These are phyloP conservation scores for Solanum tarijense DNA, from an alignment of 257 asterid genomes.

Conservation along the genomic window DNA sequence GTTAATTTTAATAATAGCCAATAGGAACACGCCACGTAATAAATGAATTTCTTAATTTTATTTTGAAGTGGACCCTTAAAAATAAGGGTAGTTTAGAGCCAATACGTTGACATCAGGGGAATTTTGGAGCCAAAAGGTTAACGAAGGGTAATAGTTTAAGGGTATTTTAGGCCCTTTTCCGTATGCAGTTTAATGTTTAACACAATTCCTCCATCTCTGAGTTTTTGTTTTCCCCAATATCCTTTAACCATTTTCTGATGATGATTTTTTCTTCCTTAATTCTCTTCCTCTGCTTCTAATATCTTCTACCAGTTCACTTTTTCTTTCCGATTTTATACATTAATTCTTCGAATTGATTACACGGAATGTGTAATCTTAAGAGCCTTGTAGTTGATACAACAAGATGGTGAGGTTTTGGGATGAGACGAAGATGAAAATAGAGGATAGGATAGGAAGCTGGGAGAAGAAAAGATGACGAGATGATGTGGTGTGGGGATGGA, in stretches of 20 bases:
- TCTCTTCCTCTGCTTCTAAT: not conserved
- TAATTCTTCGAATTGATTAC: not conserved
- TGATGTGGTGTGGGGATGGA: not conserved
- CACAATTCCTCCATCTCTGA: not conserved
- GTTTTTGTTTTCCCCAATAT: not conserved
- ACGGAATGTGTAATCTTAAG: not conserved
- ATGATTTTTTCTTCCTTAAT: not conserved
- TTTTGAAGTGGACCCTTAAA: not conserved
- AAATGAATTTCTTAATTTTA: too few species aligned
- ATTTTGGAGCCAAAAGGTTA: not conserved
- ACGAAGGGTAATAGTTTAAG: not conserved
- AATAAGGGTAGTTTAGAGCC: not conserved
- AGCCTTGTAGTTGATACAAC: not conserved
- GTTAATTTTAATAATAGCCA: not conserved
- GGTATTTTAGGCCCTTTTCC: not conserved
- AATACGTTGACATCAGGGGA: not conserved
- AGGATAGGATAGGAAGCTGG: not conserved
- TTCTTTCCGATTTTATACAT: not conserved
- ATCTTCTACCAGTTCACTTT: not conserved
- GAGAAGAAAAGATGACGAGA: not conserved
- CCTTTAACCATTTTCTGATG: not conserved
- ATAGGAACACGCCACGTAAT: not conserved
- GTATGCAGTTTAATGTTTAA: not conserved
- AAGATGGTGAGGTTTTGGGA: not conserved
- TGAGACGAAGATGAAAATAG: not conserved